Evolutionary conservation across 2,329 filamentous ascomycete species (phyloP).

Genomic region (Colletotrichum echinochloae): DNA sequence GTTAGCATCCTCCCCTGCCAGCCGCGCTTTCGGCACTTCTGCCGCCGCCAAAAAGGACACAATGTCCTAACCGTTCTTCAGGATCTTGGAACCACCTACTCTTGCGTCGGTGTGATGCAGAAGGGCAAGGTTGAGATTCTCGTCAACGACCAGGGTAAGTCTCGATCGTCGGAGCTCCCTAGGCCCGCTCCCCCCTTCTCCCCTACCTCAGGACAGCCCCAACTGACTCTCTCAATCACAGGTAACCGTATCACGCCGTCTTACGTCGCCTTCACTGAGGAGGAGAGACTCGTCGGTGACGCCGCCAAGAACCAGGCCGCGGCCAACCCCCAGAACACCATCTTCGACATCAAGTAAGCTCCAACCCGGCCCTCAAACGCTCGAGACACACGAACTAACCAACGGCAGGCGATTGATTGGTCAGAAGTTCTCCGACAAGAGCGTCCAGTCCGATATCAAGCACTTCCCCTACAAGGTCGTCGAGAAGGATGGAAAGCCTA

Average conservation of each 20-base stretch:
- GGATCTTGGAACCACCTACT: slow-evolving; percentile 90
- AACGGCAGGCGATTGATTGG: slow-evolving; percentile 79
- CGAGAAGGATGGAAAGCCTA: slow-evolving; percentile 90
- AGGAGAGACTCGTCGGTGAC: slow-evolving; percentile 96
- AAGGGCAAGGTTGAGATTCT: slow-evolving; percentile 96
- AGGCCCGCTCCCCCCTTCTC: neutral
- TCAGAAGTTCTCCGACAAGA: slow-evolving; percentile 84
- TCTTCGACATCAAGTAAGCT: slow-evolving; percentile 86
- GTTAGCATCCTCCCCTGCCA: slow-evolving; percentile 46
- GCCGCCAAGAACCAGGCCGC: slow-evolving; percentile 96
- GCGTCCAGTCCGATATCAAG: slow-evolving; percentile 94
- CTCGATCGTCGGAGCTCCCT: neutral
- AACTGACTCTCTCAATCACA: slow-evolving; percentile 37
- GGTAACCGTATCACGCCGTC: slow-evolving; percentile 96
- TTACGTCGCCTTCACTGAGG: slow-evolving; percentile 96
- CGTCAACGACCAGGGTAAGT: slow-evolving; percentile 83
- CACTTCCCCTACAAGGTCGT: slow-evolving; percentile 98
- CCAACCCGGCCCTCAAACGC: neutral
- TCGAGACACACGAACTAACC: slow-evolving; percentile 41
- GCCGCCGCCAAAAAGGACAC: neutral
- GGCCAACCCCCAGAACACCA: slow-evolving; percentile 79
- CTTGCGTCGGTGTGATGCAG: slow-evolving; percentile 95
- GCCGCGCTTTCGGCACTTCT: neutral
- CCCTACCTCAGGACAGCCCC: neutral
- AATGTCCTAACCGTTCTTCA: slow-evolving; percentile 43